Evolutionary conservation across 2,329 filamentous ascomycete genomes (phyloP).

Genomic region (Exophiala sideris): DNA sequence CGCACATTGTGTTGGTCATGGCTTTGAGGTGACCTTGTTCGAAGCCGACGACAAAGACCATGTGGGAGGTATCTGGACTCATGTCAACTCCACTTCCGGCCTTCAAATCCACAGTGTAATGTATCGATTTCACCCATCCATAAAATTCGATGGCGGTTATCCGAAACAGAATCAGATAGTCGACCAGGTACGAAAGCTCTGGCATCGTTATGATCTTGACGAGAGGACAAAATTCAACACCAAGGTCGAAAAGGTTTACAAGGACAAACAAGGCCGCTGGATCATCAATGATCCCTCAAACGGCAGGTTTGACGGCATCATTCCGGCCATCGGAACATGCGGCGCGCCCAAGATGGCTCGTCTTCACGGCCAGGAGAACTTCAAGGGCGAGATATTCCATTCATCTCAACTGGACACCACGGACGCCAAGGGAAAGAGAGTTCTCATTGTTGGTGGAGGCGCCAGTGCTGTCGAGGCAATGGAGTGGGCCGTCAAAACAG

Average conservation of each 20-base stretch:
- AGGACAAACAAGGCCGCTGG: slow-evolving; percentile 68
- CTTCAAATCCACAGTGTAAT: slow-evolving; percentile 82
- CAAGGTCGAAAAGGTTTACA: slow-evolving; percentile 65
- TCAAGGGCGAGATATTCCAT: slow-evolving; percentile 70
- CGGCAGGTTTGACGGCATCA: slow-evolving; percentile 73
- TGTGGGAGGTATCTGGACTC: slow-evolving; percentile 79
- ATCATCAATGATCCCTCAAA: slow-evolving; percentile 69
- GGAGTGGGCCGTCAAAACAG: slow-evolving; percentile 68
- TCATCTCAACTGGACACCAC: slow-evolving; percentile 73
- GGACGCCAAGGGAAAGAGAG: slow-evolving; percentile 68
- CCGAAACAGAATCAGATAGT: slow-evolving; percentile 74
- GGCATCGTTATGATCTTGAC: slow-evolving; percentile 71
- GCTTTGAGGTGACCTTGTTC: slow-evolving; percentile 77
- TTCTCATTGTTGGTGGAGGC: slow-evolving; percentile 73
- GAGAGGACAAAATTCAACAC: slow-evolving; percentile 69
- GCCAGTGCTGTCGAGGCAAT: slow-evolving; percentile 79
- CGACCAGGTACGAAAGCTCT: slow-evolving; percentile 66
- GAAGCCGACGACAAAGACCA: slow-evolving; percentile 65
- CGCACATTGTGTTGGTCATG: slow-evolving; percentile 79
- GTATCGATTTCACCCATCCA: slow-evolving; percentile 82
- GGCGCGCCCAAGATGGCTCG: slow-evolving; percentile 72
- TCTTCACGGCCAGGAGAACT: slow-evolving; percentile 67
- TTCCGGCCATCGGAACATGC: slow-evolving; percentile 76
- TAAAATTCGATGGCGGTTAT: slow-evolving; percentile 72
- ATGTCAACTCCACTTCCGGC: slow-evolving; percentile 76